Evolutionary conservation across 257 asterid genomes (phyloP).

Genomic region (Forsythia viridissima): DNA sequence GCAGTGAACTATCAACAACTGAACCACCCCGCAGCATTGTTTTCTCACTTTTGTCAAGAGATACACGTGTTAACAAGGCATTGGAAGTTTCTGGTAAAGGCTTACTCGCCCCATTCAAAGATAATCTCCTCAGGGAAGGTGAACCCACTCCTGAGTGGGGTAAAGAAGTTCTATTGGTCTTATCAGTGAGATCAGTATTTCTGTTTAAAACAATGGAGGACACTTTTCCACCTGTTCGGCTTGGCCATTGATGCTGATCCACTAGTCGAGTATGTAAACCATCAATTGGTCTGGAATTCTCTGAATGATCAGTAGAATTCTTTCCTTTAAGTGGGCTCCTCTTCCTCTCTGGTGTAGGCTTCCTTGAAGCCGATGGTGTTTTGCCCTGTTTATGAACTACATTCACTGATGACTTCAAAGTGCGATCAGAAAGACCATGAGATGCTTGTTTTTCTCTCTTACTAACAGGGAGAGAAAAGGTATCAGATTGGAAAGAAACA

Average conservation of each 20-base stretch:
- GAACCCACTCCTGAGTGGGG: constrained; percentile 35
- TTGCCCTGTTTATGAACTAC: constrained; percentile 53
- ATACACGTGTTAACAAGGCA: constrained; percentile 45
- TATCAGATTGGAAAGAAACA: constrained; percentile 80
- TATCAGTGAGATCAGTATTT: constrained; percentile 67
- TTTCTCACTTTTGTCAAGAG: constrained; percentile 35
- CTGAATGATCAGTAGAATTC: constrained; percentile 60
- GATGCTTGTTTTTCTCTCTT: constrained; percentile 62
- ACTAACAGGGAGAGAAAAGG: constrained; percentile 50
- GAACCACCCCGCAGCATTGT: constrained; percentile 26
- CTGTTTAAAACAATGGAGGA: constrained; percentile 38
- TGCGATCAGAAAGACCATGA: constrained; percentile 48
- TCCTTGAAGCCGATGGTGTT: constrained; percentile 42
- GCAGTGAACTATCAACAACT: constrained; percentile 50
- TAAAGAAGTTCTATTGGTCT: constrained; percentile 35
- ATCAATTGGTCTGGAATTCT: constrained; percentile 81
- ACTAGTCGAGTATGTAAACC: constrained; percentile 48
- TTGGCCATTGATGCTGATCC: constrained; percentile 88
- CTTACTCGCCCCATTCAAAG: constrained; percentile 54
- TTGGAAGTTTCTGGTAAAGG: constrained; percentile 63
- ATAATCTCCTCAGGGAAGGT: constrained; percentile 60
- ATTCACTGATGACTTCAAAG: constrained; percentile 57
- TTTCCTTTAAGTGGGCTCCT: constrained; percentile 69
- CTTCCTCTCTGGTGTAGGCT: constrained; percentile 78
- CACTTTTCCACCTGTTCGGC: constrained; percentile 53